A percentile compares a stretch with the other conserved stretches of the same genome.
Evolutionary conservation across 148 eudicot species (phyloP).

Genomic region (Nepenthes gracilis): DNA sequence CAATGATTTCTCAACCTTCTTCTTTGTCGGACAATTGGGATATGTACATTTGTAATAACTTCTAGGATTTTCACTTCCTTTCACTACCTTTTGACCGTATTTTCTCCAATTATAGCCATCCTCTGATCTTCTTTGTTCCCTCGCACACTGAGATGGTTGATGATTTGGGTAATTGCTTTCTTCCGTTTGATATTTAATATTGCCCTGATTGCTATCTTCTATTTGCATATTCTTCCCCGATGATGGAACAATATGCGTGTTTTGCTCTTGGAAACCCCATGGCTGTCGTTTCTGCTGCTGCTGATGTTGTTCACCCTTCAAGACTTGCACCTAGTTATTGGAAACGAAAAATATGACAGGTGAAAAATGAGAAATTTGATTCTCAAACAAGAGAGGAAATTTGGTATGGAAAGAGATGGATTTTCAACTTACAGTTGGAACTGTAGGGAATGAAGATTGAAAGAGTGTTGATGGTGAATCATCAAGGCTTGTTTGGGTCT

Average conservation of each 20-base stretch:
- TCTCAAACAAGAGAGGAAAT: neutral
- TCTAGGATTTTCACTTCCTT: constrained; percentile 73
- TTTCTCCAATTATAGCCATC: constrained; percentile 78
- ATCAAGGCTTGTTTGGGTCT: constrained; percentile 26
- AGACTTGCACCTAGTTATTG: neutral
- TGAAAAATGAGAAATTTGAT: neutral
- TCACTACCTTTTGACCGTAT: constrained; percentile 75
- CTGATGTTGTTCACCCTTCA: neutral
- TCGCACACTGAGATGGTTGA: constrained; percentile 24
- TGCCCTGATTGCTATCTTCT: neutral
- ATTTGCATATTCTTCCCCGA: neutral
- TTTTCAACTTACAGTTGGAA: neutral
- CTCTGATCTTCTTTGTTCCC: constrained; percentile 28
- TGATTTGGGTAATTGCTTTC: neutral
- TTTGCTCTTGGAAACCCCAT: constrained; percentile 33
- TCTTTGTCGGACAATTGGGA: constrained; percentile 55
- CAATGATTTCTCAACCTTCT: constrained; percentile 54
- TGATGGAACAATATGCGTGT: constrained; percentile 9
- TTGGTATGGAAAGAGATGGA: neutral
- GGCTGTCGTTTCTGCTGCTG: constrained; percentile 14
- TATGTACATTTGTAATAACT: constrained; percentile 74
- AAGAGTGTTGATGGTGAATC: neutral
- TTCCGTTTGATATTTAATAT: neutral
- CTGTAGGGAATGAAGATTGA: neutral
- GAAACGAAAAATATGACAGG: neutral